Evolutionary conservation across 1,284 basidiomycete genomes (phyloP).

Genomic region (Apiotrichum sp.): DNA sequence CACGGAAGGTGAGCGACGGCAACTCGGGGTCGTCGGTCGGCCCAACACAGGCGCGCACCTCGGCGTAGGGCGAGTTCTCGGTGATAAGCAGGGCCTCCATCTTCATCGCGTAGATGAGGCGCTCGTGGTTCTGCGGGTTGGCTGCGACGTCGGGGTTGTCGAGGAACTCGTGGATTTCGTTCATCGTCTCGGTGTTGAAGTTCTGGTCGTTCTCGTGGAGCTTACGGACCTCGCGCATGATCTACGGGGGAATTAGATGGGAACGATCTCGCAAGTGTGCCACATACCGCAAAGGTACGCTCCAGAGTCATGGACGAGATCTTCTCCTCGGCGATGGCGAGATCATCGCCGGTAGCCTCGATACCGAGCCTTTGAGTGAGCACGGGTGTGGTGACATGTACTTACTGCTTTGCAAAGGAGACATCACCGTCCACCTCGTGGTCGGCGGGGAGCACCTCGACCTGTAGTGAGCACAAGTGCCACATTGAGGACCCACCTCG

Average conservation of each 20-base stretch:
- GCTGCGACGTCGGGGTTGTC: constrained; percentile 22
- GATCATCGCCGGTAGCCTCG: constrained; percentile 18
- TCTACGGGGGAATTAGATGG: constrained; percentile 1
- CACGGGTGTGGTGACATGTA: too few species aligned
- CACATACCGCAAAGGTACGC: not conserved
- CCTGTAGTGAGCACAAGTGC: too few species aligned
- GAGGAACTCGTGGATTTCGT: constrained; percentile 23
- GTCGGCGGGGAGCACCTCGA: too few species aligned
- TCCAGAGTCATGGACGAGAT: constrained; percentile 19
- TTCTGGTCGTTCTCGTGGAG: constrained; percentile 34
- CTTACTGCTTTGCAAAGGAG: too few species aligned
- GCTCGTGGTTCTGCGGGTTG: constrained; percentile 21
- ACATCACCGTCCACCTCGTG: too few species aligned
- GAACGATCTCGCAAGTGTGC: not conserved
- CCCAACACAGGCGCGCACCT: constrained; percentile 75
- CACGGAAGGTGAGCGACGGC: constrained; percentile 76
- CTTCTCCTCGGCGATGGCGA: constrained; percentile 19
- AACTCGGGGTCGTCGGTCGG: constrained; percentile 70
- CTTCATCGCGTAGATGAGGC: constrained; percentile 30
- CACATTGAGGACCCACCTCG: too few species aligned
- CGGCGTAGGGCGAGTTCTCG: constrained; percentile 67
- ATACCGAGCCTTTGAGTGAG: too few species aligned
- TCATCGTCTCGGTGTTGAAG: constrained; percentile 19
- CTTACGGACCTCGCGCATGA: constrained; percentile 20
- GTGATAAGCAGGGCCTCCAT: constrained; percentile 34